A percentile compares a stretch with the other conserved stretches of the same genome.
Conservation (phyloP, 2,329 filamentous ascomycete genomes). For the Coleophoma eucalyptorum region DNA sequence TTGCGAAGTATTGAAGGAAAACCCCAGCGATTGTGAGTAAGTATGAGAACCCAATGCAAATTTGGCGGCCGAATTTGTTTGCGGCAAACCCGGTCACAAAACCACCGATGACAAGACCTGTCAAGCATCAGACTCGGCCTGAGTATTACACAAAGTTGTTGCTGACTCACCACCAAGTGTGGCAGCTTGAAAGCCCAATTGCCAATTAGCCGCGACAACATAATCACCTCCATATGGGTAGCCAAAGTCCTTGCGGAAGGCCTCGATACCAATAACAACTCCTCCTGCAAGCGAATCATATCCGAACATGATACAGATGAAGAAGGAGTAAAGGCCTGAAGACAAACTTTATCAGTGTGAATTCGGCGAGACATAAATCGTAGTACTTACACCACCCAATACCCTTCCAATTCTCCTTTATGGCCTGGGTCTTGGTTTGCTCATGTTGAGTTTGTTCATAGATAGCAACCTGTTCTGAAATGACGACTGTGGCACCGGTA, state of each 20-base stretch:
- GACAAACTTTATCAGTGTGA: not conserved
- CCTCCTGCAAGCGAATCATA: constrained; percentile 6
- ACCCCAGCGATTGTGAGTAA: constrained; percentile 12
- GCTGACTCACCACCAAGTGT: constrained; percentile 1
- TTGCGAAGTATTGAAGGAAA: constrained; percentile 18
- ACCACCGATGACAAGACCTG: constrained; percentile 3
- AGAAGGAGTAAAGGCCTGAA: constrained; percentile 4
- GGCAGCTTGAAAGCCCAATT: constrained; percentile 38
- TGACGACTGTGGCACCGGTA: not conserved
- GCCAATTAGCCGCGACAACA: constrained; percentile 45
- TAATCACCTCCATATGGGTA: constrained; percentile 24
- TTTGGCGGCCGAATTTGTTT: constrained; percentile 3
- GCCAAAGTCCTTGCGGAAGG: constrained; percentile 37
- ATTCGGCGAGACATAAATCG: not conserved
- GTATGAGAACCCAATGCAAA: constrained; percentile 2
- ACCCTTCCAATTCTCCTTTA: constrained; percentile 6
- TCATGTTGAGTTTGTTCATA: constrained; percentile 4
- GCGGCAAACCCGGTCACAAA: constrained; percentile 2
- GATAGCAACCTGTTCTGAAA: not conserved
- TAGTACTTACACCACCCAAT: constrained; percentile 4
- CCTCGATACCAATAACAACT: constrained; percentile 3
- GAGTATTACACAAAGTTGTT: not conserved
- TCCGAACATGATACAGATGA: constrained; percentile 7
- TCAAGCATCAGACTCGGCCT: not conserved
- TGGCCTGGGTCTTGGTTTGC: not conserved